Evolutionary conservation across 805 yeast genomes (phyloP), one percentile per base, ranked within the genome.

Genomic region (Starmerella apis): DNA sequence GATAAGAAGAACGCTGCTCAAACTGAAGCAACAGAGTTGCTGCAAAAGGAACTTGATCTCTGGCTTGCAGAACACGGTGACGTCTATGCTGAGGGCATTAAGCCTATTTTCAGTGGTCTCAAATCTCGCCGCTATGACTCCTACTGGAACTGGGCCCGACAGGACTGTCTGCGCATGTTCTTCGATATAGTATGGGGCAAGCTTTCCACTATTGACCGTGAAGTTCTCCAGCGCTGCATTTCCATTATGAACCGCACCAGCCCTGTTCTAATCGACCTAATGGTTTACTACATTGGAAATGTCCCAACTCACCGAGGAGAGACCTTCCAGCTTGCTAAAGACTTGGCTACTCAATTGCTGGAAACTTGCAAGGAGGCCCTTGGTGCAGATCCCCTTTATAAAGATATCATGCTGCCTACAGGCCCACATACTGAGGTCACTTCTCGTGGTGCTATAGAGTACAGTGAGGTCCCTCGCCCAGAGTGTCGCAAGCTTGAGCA

Each of bases 131-230:
- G 83, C 48, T 92, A 90, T 68, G 97, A 92, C 70, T 87, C 96
- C 20, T 87, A 88, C 70, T 92, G 98, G 98, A 94, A 94, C 70
- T 92, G 98, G 98, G 96, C 97, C 43, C 85, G 96, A 70, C 98
- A 92, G 74, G 95, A 92, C 67, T 84, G 92, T 54, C 73, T 92
- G 60, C 79, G 87, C 45, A 82, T 92, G 86, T 92, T 85, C 72
- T 92, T 78, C 66, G 96, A 92, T 69, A 87, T 92, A 62, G 87
- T 92, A 60, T 94, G 92, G 68, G 98, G 98, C 67, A 82, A 85
- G 57, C 77, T 83, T 56, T 79, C 87, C 55, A 81, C 86, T 53
- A 83, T 92, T 58, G 97, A 92, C 68, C 80, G 98, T 68, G 96
- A 92, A 72, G 87, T 94, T 56, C 94, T 92, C 55, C 79, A 90